Evolutionary conservation across 2,329 filamentous ascomycete species (phyloP).

Genomic region (Aspergillus sergii): DNA sequence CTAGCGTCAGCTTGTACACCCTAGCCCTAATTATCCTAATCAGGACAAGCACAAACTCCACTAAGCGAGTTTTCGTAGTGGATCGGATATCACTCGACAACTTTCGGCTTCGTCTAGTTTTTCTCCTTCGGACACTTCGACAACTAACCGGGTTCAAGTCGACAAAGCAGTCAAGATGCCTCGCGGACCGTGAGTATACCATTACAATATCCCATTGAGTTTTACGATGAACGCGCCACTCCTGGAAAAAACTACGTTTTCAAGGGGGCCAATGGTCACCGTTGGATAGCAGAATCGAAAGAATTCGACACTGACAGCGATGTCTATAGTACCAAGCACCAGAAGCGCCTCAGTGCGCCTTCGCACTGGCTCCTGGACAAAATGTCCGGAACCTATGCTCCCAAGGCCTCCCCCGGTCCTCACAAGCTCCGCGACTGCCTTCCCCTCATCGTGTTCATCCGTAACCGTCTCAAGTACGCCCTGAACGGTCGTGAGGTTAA

Average conservation of each 20-base stretch:
- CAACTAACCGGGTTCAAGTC: constrained; percentile 41
- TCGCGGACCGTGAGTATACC: constrained; percentile 59
- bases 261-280: background rate
- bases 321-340: constrained; percentile 86
- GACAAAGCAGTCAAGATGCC: constrained; percentile 54
- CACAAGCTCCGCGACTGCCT: constrained; percentile 99
- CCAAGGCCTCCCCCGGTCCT: constrained; percentile 77
- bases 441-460: constrained; percentile 97
- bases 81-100: constrained; percentile 24
- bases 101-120: constrained; percentile 23
- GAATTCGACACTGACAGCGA: constrained; percentile 28
- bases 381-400: constrained; percentile 84
- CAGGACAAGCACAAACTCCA: constrained; percentile 25
- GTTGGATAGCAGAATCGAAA: background rate
- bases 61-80: constrained; percentile 36
- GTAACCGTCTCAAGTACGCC: constrained; percentile 93
- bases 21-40: constrained; percentile 3
- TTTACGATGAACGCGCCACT: background rate
- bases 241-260: background rate
- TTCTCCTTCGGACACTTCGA: constrained; percentile 38
- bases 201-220: background rate
- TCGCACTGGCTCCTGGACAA: constrained; percentile 99
- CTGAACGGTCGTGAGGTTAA: constrained; percentile 98
- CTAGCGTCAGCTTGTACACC: constrained; percentile 36
- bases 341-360: constrained; percentile 98